Conservation (phyloP, 2,329 filamentous ascomycete genomes). For the Aspergillus tubingensis region DNA sequence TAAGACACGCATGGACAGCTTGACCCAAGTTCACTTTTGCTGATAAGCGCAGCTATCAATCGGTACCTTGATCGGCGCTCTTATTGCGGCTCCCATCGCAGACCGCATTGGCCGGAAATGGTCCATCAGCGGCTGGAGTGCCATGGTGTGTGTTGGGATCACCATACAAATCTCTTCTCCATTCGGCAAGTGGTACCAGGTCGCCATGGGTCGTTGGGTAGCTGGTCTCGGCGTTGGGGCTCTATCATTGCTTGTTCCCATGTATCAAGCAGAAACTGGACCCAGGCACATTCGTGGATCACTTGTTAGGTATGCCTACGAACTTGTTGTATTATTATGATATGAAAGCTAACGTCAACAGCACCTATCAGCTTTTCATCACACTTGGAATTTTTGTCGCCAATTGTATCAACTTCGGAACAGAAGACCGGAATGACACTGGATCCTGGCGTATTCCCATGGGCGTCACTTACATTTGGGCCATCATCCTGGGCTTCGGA, state of each 20-base stretch:
- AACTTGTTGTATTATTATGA: neutral
- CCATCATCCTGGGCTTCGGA: constrained; percentile 55
- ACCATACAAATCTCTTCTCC: constrained; percentile 47
- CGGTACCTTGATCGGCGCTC: constrained; percentile 47
- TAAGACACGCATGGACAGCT: constrained; percentile 20
- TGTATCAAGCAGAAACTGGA: constrained; percentile 49
- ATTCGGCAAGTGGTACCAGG: constrained; percentile 41
- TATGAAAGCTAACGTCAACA: constrained; percentile 17
- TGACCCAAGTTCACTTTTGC: neutral
- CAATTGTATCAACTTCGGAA: constrained; percentile 51
- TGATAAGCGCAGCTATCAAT: constrained; percentile 40
- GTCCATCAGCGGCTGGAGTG: constrained; percentile 44
- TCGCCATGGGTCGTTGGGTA: constrained; percentile 46
- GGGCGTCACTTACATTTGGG: constrained; percentile 60
- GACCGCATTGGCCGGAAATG: constrained; percentile 47
- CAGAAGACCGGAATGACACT: constrained; percentile 39
- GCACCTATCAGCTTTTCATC: constrained; percentile 52
- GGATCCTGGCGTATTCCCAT: constrained; percentile 53
- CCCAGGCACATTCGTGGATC: constrained; percentile 50
- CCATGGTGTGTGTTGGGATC: constrained; percentile 42
- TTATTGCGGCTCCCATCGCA: constrained; percentile 43
- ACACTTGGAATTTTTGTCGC: constrained; percentile 50
- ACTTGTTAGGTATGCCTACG: constrained; percentile 36
- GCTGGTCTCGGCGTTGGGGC: constrained; percentile 49
- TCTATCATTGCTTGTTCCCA: constrained; percentile 45